These are phyloP conservation scores for Lachancea dasiensis DNA, from an alignment of 805 yeast genomes.

Conservation along the genomic window DNA sequence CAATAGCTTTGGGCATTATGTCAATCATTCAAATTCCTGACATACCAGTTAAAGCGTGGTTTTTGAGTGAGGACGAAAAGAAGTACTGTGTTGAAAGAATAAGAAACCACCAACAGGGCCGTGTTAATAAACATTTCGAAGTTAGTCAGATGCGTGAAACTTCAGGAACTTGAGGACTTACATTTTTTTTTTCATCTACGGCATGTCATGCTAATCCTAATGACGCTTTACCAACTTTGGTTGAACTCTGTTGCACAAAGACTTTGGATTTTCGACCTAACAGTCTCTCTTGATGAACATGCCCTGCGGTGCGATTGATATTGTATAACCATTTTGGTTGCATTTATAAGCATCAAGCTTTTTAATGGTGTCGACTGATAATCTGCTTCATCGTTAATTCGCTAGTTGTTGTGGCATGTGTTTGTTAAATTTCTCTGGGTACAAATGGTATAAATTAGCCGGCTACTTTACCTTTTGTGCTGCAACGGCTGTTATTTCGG, in stretches of 20 bases:
- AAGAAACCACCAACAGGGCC: constrained; percentile 50
- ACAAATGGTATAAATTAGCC: constrained; percentile 21
- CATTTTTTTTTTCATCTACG: constrained; percentile 39
- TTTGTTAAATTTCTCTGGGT: constrained; percentile 30
- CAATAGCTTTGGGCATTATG: constrained; percentile 45
- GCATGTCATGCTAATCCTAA: constrained; percentile 42
- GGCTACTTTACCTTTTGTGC: constrained; percentile 9
- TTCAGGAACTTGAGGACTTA: constrained; percentile 44
- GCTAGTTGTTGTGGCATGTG: constrained; percentile 19
- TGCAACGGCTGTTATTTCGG: constrained; percentile 9
- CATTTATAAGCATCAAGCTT: constrained; percentile 4
- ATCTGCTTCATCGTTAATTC: constrained; percentile 5
- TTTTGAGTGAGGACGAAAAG: constrained; percentile 41
- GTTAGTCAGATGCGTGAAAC: constrained; percentile 49
- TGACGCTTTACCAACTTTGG: constrained; percentile 49
- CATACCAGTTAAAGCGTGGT: constrained; percentile 45
- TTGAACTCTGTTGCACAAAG: constrained; percentile 39
- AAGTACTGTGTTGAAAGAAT: constrained; percentile 45
- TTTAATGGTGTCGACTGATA: constrained; percentile 8
- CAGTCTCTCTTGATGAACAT: constrained; percentile 33
- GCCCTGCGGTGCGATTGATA: constrained; percentile 34
- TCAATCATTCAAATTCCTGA: constrained; percentile 50
- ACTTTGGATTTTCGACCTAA: constrained; percentile 6
- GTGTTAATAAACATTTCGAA: constrained; percentile 50
- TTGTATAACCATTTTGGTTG: constrained; percentile 15